A percentile compares a stretch with the other conserved stretches of the same genome.
Evolutionary conservation across 192 early-diverging fungal genomes (phyloP).

Genomic region (Chytriomyces sp.): DNA sequence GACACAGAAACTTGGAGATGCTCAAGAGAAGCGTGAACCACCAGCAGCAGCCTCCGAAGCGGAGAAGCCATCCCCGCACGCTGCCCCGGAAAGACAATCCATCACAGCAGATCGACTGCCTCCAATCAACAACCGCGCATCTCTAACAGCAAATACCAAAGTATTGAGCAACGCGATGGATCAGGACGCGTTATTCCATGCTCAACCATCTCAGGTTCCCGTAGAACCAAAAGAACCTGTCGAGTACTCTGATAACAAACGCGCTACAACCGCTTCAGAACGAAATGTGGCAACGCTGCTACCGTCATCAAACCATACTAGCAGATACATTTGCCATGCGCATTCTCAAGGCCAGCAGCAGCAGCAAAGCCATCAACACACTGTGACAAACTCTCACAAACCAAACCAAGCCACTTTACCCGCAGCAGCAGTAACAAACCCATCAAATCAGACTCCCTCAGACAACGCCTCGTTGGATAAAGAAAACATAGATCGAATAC

Average conservation of each 20-base stretch:
- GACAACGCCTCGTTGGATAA: not conserved
- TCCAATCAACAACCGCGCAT: not conserved
- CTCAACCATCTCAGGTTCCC: not conserved
- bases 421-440: not conserved
- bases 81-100: not conserved
- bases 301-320: conserved; percentile 14
- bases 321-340: conserved; percentile 9
- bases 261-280: not conserved
- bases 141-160: not conserved
- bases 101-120: conserved; percentile 14
- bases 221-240: not conserved
- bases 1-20: too few species aligned
- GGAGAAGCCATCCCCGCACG: too few species aligned
- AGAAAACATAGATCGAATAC: not conserved
- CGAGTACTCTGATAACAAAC: too few species aligned
- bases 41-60: too few species aligned
- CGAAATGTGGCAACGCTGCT: conserved; percentile 6
- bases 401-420: not conserved
- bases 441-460: not conserved
- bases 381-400: not conserved
- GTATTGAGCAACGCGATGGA: not conserved
- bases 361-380: not conserved
- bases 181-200: too few species aligned
- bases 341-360: not conserved
- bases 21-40: too few species aligned